Base-by-base conservation (phyloP, 2,329 filamentous ascomycete species). In the Aspergillus sp. region DNA sequence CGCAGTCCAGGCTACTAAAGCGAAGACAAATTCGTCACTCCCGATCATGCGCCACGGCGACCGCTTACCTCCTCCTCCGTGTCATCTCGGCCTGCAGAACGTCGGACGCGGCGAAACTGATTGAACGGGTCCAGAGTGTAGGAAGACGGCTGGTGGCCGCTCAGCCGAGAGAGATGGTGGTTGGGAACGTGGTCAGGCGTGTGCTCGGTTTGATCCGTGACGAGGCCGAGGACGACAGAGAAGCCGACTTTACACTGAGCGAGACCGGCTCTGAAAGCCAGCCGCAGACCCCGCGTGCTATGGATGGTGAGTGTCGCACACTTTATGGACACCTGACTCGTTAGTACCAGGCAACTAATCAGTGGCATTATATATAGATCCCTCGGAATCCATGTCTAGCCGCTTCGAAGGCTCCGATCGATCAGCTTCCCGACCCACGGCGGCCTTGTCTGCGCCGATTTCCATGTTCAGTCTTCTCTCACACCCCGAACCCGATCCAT, bases 121-220 rank as follows among this genome's bases (percentile, higher is more conserved):
- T 98, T 60, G 85, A 89, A 67, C 88, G 91, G 65, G 88, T 99
- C 62, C 88, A 90, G 65, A 84, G 87, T 60, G 87, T 94, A 24
- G 95, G 95, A 57, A 85, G 87, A 67, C 86, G 87, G 57, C 82
- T 99, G 49, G 88, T 90, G 39, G 86, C 89, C 57, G 93, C 95
- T 7, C 92, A 96, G 69, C 94, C 94, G 16, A 86, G 90, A 61
- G 95, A 98, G 78, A 88, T 96, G 67, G 91, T 92, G 5, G 92
- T 97, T 49, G 94, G 92, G 55, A 99, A 99, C 71, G 93, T 99
- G 67, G 91, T 97, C 51, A 87, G 93, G 61, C 88, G 95, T 63
- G 90, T 98, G 2, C 81, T 99, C 42, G 91, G 92, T 49, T 83
- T 99, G 64, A 95, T 99, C 65, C 87, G 95, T 54, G 93, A 97